phyloP scores from a whole-genome alignment of 2,329 filamentous ascomycete species.

The Microdochium paspali region DNA sequence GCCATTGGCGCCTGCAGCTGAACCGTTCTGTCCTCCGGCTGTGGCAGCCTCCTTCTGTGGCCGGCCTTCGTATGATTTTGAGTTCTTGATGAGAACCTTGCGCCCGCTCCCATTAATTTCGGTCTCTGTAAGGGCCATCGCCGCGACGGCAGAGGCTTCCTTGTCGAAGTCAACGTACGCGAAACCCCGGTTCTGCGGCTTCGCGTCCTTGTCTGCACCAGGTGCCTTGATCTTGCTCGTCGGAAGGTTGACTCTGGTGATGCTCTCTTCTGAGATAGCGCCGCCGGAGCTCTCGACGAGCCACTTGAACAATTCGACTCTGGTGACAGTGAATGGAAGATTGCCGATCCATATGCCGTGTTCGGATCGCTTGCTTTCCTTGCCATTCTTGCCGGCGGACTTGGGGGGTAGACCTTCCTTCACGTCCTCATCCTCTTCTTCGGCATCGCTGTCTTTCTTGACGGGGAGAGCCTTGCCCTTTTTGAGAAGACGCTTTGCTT shows the following conservation, averaged over 20 bases:
- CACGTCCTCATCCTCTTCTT: constrained; percentile 25
- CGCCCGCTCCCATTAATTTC: constrained; percentile 63
- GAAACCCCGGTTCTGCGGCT: constrained; percentile 75
- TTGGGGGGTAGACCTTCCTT: constrained; percentile 12
- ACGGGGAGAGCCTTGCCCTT: constrained; percentile 58
- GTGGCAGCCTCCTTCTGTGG: constrained; percentile 51
- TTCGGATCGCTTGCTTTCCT: constrained; percentile 56
- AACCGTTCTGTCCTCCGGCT: constrained; percentile 14
- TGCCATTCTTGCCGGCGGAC: constrained; percentile 26
- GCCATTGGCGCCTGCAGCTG: constrained; percentile 10
- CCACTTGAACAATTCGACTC: constrained; percentile 68
- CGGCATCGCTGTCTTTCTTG: constrained; percentile 30
- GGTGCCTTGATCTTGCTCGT: constrained; percentile 32
- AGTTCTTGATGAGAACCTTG: constrained; percentile 85
- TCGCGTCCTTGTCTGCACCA: constrained; percentile 9
- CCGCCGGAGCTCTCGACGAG: constrained; percentile 64
- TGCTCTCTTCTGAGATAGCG: constrained; percentile 55
- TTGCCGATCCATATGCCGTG: constrained; percentile 96
- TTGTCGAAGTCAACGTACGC: constrained; percentile 89
- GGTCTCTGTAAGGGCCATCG: constrained; percentile 78
- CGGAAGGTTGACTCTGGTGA: constrained; percentile 80
- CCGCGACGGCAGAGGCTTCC: constrained; percentile 61
- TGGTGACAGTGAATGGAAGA: constrained; percentile 72
- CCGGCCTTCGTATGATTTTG: constrained; percentile 83
- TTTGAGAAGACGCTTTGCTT: constrained; percentile 80